Base-by-base conservation (phyloP, 305 asterid genomes). In the Rubia peregrina region DNA sequence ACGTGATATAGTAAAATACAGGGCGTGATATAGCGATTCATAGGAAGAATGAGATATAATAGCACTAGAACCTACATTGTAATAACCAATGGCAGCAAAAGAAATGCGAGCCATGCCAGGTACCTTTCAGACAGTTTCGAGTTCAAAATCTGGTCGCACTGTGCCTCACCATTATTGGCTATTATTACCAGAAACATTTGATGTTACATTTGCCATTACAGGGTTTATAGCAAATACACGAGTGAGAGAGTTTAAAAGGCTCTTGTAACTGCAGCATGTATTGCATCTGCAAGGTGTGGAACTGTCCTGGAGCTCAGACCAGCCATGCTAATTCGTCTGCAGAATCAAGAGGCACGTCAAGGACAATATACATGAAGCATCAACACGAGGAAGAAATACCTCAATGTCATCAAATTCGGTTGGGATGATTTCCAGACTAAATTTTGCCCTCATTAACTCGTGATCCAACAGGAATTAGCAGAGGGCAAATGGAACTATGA, bases 241-340 rank as follows among this genome's bases (percentile, higher is more conserved):
- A 74, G 24, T 17, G 17, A 61, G 41, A 0, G 53, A 17, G 61
- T 21, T 56, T 88, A 88, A 73, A 70, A 77, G 24, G 49, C 51
- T 60, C 77, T 80, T 19, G 96, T 86, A 17, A 88, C 98, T 46
- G 94, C 97, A 70, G 98, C 96, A 76, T 91, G 98, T 72, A 95
- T 91, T 3, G 99, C 99, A 75, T 91, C 98, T 53, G 96, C 86
- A 12, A 95, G 96, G 77, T 87, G 97, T 70, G 99, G 94, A 61
- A 91, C 96, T 38, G 96, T 91, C 78, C 80, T 88, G 41, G 97
- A 84, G 85, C 96, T 88, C 82, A 95, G 82, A 38, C 99, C 99
- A 16, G 99, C 99, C 99, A 95, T 95, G 85, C 99, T 95, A 67
- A 95, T 95, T 75, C 98, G 84, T 77, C 99, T 95, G 92, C 85